Percentiles rank a stretch among this genome's conserved stretches.
Conservation (phyloP, 2,329 filamentous ascomycete genomes). For the Phaeosphaeriaceae sp. region DNA sequence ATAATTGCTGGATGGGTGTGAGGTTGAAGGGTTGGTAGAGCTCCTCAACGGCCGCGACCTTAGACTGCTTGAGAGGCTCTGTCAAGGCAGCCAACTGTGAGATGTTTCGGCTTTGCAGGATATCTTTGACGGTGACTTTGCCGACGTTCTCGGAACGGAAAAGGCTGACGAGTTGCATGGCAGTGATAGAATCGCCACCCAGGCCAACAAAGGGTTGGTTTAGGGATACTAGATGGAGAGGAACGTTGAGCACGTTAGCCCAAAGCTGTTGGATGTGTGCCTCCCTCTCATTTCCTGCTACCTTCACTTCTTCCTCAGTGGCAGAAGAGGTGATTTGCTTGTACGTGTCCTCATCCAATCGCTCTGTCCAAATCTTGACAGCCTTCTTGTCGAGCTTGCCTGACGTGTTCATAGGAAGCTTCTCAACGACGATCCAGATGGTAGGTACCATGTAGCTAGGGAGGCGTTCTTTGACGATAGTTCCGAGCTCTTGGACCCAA, state of each 20-base stretch:
- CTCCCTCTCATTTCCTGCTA: background rate
- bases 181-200: constrained; percentile 34
- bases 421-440: constrained; percentile 41
- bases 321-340: constrained; percentile 27
- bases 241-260: constrained; percentile 26
- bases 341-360: constrained; percentile 35
- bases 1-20: constrained; percentile 27
- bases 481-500: background rate
- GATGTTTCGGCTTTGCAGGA: constrained; percentile 22
- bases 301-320: constrained; percentile 31
- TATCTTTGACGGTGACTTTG: constrained; percentile 20
- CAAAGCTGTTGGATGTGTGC: background rate
- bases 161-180: constrained; percentile 25
- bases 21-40: constrained; percentile 18
- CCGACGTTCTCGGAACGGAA: constrained; percentile 13
- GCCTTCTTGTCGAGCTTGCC: constrained; percentile 19
- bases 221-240: constrained; percentile 17
- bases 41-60: constrained; percentile 3
- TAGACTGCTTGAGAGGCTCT: background rate
- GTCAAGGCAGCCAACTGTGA: constrained; percentile 9
- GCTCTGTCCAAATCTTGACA: constrained; percentile 52
- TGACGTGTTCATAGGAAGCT: constrained; percentile 18
- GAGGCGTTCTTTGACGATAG: no score
- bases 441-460: constrained; percentile 22
- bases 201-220: constrained; percentile 22